Conservation (phyloP, 2,329 filamentous ascomycete genomes). For the Fusarium algeriense region DNA sequence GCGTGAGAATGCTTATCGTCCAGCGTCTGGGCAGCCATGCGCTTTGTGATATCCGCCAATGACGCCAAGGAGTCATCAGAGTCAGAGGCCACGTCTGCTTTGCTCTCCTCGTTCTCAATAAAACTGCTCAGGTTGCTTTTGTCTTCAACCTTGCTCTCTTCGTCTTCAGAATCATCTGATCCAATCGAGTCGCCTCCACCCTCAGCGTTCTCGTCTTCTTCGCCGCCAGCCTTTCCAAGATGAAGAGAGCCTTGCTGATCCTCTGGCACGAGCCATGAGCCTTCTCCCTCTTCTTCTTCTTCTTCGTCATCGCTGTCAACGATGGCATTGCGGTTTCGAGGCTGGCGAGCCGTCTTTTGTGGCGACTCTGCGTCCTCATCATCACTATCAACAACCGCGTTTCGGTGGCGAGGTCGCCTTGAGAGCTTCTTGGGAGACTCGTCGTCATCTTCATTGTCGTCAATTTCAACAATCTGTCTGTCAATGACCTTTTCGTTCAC, state of each 20-base stretch:
- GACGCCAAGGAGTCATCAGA: slow-evolving; percentile 53
- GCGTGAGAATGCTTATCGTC: slow-evolving; percentile 42
- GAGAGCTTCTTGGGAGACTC: slow-evolving; percentile 31
- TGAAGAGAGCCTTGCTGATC: slow-evolving; percentile 69
- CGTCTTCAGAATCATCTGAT: slow-evolving; percentile 74
- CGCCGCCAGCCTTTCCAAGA: slow-evolving; percentile 84
- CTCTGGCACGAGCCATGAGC: slow-evolving; percentile 83
- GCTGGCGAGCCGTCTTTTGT: slow-evolving; percentile 49
- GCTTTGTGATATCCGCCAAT: slow-evolving; percentile 53
- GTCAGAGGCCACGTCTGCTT: slow-evolving; percentile 42
- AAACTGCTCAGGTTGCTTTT: slow-evolving; percentile 68
- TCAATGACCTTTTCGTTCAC: slow-evolving; percentile 35
- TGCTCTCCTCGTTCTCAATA: slow-evolving; percentile 64
- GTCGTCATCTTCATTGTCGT: slow-evolving; percentile 42
- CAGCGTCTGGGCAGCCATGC: slow-evolving; percentile 55
- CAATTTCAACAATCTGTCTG: slow-evolving; percentile 28
- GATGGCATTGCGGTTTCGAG: slow-evolving; percentile 67
- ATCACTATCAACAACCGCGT: slow-evolving; percentile 36
- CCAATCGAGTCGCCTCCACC: slow-evolving; percentile 84
- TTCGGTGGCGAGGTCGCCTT: slow-evolving; percentile 31
- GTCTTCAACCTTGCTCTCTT: slow-evolving; percentile 66
- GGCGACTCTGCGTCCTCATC: slow-evolving; percentile 33
- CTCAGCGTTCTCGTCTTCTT: slow-evolving; percentile 89
- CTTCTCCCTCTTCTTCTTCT: slow-evolving; percentile 71
- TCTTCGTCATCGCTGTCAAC: slow-evolving; percentile 75